These are phyloP conservation scores for Xylaria bambusicola DNA, from an alignment of 495 filamentous ascomycete species.

Conservation along the genomic window DNA sequence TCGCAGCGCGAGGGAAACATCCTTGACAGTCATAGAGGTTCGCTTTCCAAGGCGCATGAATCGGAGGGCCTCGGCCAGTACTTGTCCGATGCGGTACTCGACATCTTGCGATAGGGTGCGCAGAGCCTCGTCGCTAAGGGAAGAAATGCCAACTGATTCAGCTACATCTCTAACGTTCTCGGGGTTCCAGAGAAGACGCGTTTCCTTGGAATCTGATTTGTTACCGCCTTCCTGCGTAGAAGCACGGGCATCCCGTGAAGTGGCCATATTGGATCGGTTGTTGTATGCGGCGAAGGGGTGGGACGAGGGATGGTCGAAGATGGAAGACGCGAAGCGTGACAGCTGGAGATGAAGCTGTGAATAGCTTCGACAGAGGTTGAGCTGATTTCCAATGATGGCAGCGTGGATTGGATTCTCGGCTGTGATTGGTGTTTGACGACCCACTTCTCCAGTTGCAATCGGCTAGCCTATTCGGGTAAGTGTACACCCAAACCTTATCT, in stretches of 20 bases:
- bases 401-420: too few species aligned
- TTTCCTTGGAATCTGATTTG: slow-evolving; percentile 21
- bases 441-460: too few species aligned
- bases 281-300: not conserved
- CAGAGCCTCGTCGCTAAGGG: slow-evolving; percentile 76
- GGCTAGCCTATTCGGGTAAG: too few species aligned
- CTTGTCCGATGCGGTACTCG: slow-evolving; percentile 89
- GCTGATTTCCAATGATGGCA: too few species aligned
- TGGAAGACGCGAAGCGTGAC: not conserved
- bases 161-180: slow-evolving; percentile 95
- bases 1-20: slow-evolving; percentile 78
- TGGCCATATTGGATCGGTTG: slow-evolving; percentile 18
- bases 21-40: slow-evolving; percentile 79
- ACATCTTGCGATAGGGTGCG: slow-evolving; percentile 88
- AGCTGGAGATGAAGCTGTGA: not conserved
- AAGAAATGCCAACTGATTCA: slow-evolving; percentile 85
- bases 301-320: not conserved
- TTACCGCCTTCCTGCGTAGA: slow-evolving; percentile 16
- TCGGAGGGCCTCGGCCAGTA: slow-evolving; percentile 89
- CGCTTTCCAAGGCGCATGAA: slow-evolving; percentile 90
- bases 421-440: too few species aligned
- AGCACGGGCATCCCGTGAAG: slow-evolving; percentile 21
- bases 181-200: slow-evolving; percentile 77
- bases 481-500: too few species aligned
- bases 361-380: slow-evolving; percentile 5